Evolutionary conservation across 2,329 filamentous ascomycete genomes (phyloP).

Genomic region (Alternaria rosae): DNA sequence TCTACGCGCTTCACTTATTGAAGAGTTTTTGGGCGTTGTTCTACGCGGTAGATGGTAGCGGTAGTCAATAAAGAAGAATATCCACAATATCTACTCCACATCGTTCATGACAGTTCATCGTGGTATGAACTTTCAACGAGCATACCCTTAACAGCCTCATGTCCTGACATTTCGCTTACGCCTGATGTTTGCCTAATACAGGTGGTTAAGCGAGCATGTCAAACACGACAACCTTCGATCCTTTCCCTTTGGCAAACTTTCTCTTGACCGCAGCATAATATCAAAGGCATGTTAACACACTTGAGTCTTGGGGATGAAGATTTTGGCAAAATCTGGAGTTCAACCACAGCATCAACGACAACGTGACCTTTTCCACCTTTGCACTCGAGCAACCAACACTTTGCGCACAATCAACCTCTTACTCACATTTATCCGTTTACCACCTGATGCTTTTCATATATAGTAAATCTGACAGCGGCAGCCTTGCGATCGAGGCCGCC

Average conservation of each 20-base stretch:
- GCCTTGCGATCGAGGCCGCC: background rate
- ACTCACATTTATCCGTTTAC: background rate
- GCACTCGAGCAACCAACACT: background rate
- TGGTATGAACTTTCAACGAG: background rate
- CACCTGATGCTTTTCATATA: background rate
- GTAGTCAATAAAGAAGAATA: background rate
- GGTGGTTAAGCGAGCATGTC: background rate
- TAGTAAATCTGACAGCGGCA: background rate
- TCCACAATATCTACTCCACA: background rate
- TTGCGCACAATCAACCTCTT: background rate
- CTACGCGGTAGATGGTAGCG: background rate
- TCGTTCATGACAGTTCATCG: background rate
- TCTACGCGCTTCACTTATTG: background rate
- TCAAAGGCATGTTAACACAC: background rate
- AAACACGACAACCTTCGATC: background rate
- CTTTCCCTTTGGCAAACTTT: background rate
- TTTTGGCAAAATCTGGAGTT: background rate
- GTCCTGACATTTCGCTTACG: slow-evolving; percentile 1
- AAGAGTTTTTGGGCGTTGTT: background rate
- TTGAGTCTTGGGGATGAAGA: background rate
- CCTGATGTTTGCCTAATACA: background rate
- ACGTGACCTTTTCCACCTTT: background rate
- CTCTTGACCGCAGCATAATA: background rate
- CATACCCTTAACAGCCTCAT: background rate
- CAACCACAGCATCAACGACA: too few species aligned